A percentile compares a stretch with the other conserved stretches of the same genome.
Evolutionary conservation across 2,329 filamentous ascomycete species (phyloP).

Genomic region (Ascochyta pisi): DNA sequence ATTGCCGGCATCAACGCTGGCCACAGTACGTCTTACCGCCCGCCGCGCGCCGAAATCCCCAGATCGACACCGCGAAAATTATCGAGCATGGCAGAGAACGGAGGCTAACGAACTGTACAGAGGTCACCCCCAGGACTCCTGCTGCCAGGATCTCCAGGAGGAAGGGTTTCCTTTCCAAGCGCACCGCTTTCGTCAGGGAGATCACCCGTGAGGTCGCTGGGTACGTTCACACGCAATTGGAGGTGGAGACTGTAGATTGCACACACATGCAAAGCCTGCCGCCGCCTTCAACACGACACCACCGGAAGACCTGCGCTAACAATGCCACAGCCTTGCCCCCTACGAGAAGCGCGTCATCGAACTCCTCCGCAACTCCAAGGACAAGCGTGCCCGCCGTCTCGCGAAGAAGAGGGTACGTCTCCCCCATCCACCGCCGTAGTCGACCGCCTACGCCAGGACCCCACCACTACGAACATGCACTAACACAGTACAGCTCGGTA

Average conservation of each 20-base stretch:
- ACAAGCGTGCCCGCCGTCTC: slow-evolving; percentile 98
- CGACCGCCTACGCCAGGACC: slow-evolving; percentile 1
- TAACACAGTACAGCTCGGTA: slow-evolving; percentile 75
- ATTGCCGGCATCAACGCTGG: slow-evolving; percentile 69
- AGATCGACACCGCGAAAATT: slow-evolving; percentile 17
- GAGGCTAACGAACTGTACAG: slow-evolving; percentile 43
- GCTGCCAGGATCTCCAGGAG: slow-evolving; percentile 66
- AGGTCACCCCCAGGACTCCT: slow-evolving; percentile 60
- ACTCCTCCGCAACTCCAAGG: slow-evolving; percentile 98
- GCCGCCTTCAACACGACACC: background rate
- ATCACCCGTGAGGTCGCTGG: slow-evolving; percentile 98
- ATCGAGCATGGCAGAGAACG: slow-evolving; percentile 21
- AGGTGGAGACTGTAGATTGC: slow-evolving; percentile 14
- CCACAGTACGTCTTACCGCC: slow-evolving; percentile 63
- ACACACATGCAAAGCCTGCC: slow-evolving; percentile 53
- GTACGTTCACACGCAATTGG: slow-evolving; percentile 61
- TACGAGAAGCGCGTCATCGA: slow-evolving; percentile 98
- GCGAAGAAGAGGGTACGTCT: slow-evolving; percentile 94
- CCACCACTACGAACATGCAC: slow-evolving; percentile 21
- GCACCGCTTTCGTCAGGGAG: slow-evolving; percentile 94
- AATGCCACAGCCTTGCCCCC: slow-evolving; percentile 31
- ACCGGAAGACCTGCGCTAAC: slow-evolving; percentile 14
- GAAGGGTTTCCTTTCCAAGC: slow-evolving; percentile 97
- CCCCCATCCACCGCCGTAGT: slow-evolving; percentile 6
- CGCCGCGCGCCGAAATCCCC: slow-evolving; percentile 23